A percentile compares a stretch with the other conserved stretches of the same genome.
Conservation (phyloP, 768 basidiomycete genomes). For the Boletus rufocinnamomeus region DNA sequence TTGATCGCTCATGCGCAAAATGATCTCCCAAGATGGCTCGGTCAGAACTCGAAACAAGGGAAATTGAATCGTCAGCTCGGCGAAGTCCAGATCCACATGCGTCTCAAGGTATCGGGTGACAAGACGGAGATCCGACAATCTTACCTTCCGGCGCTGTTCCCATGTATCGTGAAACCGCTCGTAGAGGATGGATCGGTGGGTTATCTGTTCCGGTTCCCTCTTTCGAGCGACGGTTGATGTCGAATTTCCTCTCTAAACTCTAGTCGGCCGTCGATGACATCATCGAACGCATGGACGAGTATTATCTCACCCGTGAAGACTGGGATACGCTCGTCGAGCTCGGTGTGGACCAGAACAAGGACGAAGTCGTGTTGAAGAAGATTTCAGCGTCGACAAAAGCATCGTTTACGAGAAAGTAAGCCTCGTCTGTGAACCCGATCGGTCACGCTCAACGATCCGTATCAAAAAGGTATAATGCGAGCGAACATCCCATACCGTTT, state of each 20-base stretch:
- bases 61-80: slow-evolving; percentile 79
- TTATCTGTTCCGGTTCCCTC: slow-evolving; percentile 21
- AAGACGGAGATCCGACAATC: slow-evolving; percentile 87
- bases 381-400: slow-evolving; percentile 81
- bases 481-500: slow-evolving; percentile 93
- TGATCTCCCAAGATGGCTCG: slow-evolving; percentile 76
- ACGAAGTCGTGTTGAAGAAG: slow-evolving; percentile 77
- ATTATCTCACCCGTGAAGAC: slow-evolving; percentile 90
- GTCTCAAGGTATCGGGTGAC: slow-evolving; percentile 89
- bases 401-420: slow-evolving; percentile 82
- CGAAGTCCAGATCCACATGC: slow-evolving; percentile 95
- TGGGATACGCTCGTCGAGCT: slow-evolving; percentile 97
- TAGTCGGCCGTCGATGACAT: slow-evolving; percentile 69
- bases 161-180: slow-evolving; percentile 78
- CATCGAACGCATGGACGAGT: slow-evolving; percentile 90
- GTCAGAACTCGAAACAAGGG: slow-evolving; percentile 92
- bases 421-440: neutral
- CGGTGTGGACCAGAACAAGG: slow-evolving; percentile 79
- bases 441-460: too few species aligned
- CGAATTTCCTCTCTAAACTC: neutral
- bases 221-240: neutral
- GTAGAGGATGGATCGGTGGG: slow-evolving; percentile 72
- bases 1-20: neutral
- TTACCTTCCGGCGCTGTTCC: slow-evolving; percentile 88
- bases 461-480: slow-evolving; percentile 75